A percentile compares a stretch with the other conserved stretches of the same genome.
phyloP scores from a whole-genome alignment of 495 filamentous ascomycete species.

The Aspergillus sparsus region DNA sequence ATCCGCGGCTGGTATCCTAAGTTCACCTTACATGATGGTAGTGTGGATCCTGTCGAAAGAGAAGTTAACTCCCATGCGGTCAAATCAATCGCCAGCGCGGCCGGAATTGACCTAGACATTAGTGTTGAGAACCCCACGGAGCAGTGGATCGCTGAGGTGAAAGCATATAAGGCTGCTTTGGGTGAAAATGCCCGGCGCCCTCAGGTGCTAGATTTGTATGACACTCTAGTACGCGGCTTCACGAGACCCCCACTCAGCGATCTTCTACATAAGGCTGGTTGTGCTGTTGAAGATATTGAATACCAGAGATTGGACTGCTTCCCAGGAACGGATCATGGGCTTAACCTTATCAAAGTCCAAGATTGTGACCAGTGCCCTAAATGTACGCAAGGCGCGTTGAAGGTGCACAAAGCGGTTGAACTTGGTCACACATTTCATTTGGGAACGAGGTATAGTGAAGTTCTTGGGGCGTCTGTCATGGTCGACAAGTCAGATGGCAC shows the following conservation, averaged over 20 bases:
- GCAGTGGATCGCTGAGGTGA: conserved; percentile 55
- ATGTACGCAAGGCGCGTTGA: conserved; percentile 65
- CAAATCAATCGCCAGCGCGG: conserved; percentile 57
- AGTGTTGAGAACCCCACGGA: conserved; percentile 62
- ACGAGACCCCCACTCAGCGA: conserved; percentile 47
- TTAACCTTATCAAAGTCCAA: conserved; percentile 63
- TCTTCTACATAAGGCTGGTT: conserved; percentile 34
- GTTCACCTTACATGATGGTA: conserved; percentile 36
- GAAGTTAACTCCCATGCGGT: conserved; percentile 72
- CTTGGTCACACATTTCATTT: conserved; percentile 95
- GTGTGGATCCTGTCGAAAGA: conserved; percentile 38
- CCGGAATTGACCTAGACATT: conserved; percentile 70
- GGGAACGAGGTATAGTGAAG: conserved; percentile 80
- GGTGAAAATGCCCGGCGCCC: conserved; percentile 22
- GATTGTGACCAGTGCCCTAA: conserved; percentile 71
- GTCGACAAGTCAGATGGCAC: conserved; percentile 31
- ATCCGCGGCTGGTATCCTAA: conserved; percentile 68
- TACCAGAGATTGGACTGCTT: conserved; percentile 46
- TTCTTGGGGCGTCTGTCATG: conserved; percentile 63
- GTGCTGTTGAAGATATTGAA: conserved; percentile 36
- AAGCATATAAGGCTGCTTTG: conserved; percentile 24
- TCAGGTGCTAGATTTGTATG: conserved; percentile 45
- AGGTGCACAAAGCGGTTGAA: conserved; percentile 73
- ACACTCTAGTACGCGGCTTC: conserved; percentile 47
- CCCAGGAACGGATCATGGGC: conserved; percentile 38